Evolutionary conservation across 2,329 filamentous ascomycete species (phyloP).

Genomic region (Zelopaecilomyces penicillatus): DNA sequence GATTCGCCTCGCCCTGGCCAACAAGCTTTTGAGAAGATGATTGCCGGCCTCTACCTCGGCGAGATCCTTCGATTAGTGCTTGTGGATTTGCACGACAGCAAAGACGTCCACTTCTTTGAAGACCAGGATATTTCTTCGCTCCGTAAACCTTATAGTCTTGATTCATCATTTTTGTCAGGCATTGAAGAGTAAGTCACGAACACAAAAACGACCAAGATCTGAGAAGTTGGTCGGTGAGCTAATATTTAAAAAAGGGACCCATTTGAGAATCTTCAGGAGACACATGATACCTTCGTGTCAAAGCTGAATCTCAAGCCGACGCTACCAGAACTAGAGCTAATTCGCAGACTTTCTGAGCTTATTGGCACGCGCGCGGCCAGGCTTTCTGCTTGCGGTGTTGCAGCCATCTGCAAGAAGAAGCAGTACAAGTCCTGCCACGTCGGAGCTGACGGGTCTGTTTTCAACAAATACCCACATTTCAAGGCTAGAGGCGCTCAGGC

Average conservation of each 20-base stretch:
- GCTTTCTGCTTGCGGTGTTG: constrained; percentile 87
- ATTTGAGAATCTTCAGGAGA: constrained; percentile 91
- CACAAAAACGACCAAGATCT: too few relatives aligned
- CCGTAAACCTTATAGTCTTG: constrained; percentile 79
- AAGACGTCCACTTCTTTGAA: constrained; percentile 68
- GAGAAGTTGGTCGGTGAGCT: constrained; percentile 3
- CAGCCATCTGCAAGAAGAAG: constrained; percentile 97
- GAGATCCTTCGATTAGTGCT: constrained; percentile 89
- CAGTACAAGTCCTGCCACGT: constrained; percentile 81
- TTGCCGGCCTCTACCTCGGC: constrained; percentile 86
- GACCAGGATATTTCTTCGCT: constrained; percentile 73
- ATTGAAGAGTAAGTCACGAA: constrained; percentile 69
- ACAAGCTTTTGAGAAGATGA: constrained; percentile 97
- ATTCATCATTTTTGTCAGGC: constrained; percentile 85
- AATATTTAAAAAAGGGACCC: constrained; percentile 55
- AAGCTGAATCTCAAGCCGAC: constrained; percentile 65
- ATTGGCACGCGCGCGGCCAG: constrained; percentile 92
- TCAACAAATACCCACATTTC: constrained; percentile 99
- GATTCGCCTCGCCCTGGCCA: constrained; percentile 88
- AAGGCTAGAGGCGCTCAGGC: constrained; percentile 85
- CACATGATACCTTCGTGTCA: constrained; percentile 68
- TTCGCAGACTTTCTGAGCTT: constrained; percentile 81
- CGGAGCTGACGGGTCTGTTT: constrained; percentile 92
- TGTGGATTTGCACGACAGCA: constrained; percentile 75
- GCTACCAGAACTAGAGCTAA: constrained; percentile 76